Conservation (phyloP, 495 filamentous ascomycete species). For the Aeminium ludgeri region DNA sequence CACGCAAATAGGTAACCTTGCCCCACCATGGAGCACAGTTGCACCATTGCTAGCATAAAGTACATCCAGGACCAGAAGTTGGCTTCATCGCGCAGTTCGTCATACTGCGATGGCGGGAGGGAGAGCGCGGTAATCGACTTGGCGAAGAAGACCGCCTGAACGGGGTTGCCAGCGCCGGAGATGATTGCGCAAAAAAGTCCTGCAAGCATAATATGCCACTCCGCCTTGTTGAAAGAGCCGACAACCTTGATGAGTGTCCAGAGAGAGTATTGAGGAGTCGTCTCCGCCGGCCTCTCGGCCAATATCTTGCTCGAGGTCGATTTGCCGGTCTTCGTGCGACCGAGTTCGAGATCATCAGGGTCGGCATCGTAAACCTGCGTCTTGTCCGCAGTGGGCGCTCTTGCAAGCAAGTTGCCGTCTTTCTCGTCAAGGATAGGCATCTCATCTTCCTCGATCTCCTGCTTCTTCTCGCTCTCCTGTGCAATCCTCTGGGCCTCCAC, state of each 20-base stretch:
- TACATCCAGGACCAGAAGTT: conserved; percentile 94
- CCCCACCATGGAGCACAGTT: conserved; percentile 48
- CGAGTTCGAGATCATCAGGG: conserved; percentile 43
- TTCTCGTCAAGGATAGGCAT: conserved; percentile 25
- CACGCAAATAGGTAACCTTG: conserved; percentile 68
- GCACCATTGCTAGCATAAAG: conserved; percentile 70
- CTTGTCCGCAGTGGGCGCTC: conserved; percentile 14
- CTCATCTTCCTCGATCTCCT: conserved; percentile 20
- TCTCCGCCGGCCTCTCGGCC: conserved; percentile 33
- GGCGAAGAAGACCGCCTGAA: conserved; percentile 78
- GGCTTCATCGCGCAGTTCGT: conserved; percentile 42
- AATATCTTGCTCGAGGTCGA: conserved; percentile 56
- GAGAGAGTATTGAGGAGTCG: conserved; percentile 42
- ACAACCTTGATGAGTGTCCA: conserved; percentile 78
- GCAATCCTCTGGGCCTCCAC: conserved; percentile 69
- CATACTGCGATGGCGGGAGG: conserved; percentile 29
- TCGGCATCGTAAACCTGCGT: conserved; percentile 25
- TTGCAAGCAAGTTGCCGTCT: conserved; percentile 16
- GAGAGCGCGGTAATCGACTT: conserved; percentile 63
- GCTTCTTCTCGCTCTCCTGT: conserved; percentile 29
- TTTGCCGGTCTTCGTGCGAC: conserved; percentile 46
- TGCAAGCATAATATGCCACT: conserved; percentile 55
- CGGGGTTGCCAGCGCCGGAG: conserved; percentile 69
- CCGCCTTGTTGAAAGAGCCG: conserved; percentile 61
- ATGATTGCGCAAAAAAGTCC: conserved; percentile 66